A percentile compares a stretch with the other conserved stretches of the same genome.
Evolutionary conservation across 1,284 basidiomycete species (phyloP).

Genomic region (Exsudoporus floridanus): DNA sequence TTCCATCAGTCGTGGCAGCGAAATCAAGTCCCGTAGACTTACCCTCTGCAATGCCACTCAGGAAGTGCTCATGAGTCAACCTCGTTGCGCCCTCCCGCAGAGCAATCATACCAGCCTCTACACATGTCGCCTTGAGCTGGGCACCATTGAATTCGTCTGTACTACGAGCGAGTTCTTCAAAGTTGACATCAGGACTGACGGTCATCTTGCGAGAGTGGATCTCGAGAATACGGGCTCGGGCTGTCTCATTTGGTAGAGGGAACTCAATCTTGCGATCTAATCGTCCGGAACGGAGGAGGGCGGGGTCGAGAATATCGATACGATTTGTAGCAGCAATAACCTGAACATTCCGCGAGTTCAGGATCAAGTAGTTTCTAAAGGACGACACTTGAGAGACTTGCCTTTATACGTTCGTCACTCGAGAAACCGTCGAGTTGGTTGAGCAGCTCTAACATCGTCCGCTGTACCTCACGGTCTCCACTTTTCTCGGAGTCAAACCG

Average conservation of each 20-base stretch:
- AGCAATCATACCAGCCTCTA: constrained; percentile 99
- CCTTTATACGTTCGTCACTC: constrained; percentile 96
- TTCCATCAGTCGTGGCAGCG: constrained; percentile 19
- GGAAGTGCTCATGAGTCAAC: constrained; percentile 90
- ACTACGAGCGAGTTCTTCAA: constrained; percentile 83
- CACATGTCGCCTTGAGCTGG: constrained; percentile 92
- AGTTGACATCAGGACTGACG: constrained; percentile 80
- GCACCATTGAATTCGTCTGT: constrained; percentile 99
- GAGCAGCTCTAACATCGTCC: constrained; percentile 99
- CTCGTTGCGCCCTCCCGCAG: constrained; percentile 91
- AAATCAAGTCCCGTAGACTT: constrained; percentile 28
- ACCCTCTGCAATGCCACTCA: constrained; percentile 91
- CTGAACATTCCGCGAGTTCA: constrained; percentile 41
- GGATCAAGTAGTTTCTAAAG: constrained; percentile 1
- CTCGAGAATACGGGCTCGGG: constrained; percentile 92
- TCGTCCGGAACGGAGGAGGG: constrained; percentile 95
- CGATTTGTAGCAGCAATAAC: constrained; percentile 99
- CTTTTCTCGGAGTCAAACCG: constrained; percentile 98
- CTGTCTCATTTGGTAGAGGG: constrained; percentile 90
- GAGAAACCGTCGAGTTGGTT: constrained; percentile 98
- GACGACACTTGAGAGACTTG: constrained; percentile 31
- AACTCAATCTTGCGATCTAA: constrained; percentile 97
- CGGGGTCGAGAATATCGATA: constrained; percentile 98
- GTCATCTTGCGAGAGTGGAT: constrained; percentile 98
- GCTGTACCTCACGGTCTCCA: constrained; percentile 97